Evolutionary conservation across 495 filamentous ascomycete genomes (phyloP).

Genomic region (Hamigera avellanea): DNA sequence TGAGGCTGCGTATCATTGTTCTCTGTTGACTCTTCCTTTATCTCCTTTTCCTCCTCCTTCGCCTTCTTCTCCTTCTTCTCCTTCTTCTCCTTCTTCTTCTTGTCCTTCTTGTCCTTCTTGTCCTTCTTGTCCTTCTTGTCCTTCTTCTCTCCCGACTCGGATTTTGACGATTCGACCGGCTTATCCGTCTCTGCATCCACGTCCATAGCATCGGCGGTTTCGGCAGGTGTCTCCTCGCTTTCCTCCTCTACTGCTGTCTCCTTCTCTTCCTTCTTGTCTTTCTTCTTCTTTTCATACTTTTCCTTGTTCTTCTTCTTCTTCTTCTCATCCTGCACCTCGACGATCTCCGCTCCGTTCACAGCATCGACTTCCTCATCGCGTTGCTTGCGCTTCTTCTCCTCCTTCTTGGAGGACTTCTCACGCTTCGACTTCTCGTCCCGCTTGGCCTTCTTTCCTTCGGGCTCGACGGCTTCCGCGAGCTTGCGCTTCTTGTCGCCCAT

Average conservation of each 20-base stretch:
- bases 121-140: slow-evolving; percentile 11
- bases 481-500: slow-evolving; percentile 39
- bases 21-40: slow-evolving; percentile 5
- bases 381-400: slow-evolving; percentile 17
- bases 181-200: slow-evolving; percentile 5
- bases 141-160: slow-evolving; percentile 1
- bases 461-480: slow-evolving; percentile 19
- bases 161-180: slow-evolving; percentile 2
- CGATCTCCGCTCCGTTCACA: background rate
- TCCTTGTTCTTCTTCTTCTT: slow-evolving; percentile 11
- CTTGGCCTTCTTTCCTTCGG: slow-evolving; percentile 31
- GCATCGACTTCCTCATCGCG: slow-evolving; percentile 3
- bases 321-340: slow-evolving; percentile 8
- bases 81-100: slow-evolving; percentile 11
- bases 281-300: slow-evolving; percentile 13
- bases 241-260: slow-evolving; percentile 10
- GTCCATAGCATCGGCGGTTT: slow-evolving; percentile 10
- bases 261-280: slow-evolving; percentile 7
- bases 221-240: slow-evolving; percentile 2
- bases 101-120: slow-evolving; percentile 10
- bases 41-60: slow-evolving; percentile 5
- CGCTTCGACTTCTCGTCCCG: slow-evolving; percentile 15
- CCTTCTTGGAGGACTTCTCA: slow-evolving; percentile 15
- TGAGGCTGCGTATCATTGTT: slow-evolving; percentile 9
- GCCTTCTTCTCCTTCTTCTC: slow-evolving; percentile 9